phyloP scores from a whole-genome alignment of 1,139 yeast species.

The Scheffersomyces titani region DNA sequence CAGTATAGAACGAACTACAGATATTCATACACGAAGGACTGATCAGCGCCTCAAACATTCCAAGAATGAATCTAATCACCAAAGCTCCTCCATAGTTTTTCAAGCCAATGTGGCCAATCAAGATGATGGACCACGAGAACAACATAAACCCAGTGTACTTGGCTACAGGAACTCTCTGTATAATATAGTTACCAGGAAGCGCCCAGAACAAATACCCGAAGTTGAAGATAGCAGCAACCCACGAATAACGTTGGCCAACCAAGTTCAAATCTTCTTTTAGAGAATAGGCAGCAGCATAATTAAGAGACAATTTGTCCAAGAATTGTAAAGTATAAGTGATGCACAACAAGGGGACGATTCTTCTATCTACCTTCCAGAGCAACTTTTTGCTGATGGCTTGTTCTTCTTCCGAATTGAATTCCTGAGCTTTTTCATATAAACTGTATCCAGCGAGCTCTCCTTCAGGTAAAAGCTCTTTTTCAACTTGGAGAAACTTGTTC shows the following conservation, averaged over 20 bases:
- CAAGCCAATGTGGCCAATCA: conserved; percentile 50
- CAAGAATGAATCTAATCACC: conserved; percentile 48
- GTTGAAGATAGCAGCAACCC: conserved; percentile 64
- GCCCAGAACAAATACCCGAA: conserved; percentile 54
- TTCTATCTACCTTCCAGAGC: conserved; percentile 40
- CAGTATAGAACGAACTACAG: conserved; percentile 22
- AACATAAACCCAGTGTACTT: conserved; percentile 48
- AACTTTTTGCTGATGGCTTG: conserved; percentile 20
- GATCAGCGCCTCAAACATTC: conserved; percentile 37
- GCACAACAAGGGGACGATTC: conserved; percentile 47
- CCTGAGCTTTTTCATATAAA: conserved; percentile 30
- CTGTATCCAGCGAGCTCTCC: conserved; percentile 29
- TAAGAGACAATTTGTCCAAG: conserved; percentile 49
- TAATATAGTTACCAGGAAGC: conserved; percentile 51
- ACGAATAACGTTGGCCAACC: conserved; percentile 28
- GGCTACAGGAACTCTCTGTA: conserved; percentile 57
- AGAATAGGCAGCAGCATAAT: conserved; percentile 27
- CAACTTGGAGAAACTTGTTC: not conserved
- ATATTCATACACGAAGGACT: conserved; percentile 31
- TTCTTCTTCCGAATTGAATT: conserved; percentile 26
- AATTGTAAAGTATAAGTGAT: conserved; percentile 50
- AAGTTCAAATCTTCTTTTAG: conserved; percentile 25
- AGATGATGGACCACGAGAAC: conserved; percentile 51
- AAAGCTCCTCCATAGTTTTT: conserved; percentile 48
- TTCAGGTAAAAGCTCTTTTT: not conserved